Base-by-base conservation (phyloP, 495 filamentous ascomycete genomes). In the Xylaria nigripes region DNA sequence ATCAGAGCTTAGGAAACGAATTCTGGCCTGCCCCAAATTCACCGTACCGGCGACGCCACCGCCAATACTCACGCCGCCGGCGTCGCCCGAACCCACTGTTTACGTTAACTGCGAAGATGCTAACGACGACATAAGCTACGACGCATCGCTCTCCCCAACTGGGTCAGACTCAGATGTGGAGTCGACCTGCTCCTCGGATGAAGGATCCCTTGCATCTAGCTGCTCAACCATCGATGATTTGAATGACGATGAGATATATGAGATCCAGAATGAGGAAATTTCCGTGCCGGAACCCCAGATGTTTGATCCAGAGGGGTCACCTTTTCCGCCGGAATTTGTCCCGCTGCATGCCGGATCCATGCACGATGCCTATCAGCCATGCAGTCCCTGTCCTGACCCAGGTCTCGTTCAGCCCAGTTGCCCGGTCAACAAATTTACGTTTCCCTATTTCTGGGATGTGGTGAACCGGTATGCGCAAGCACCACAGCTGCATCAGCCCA, bases 1-100 rank as follows among this genome's bases (percentile, higher is more conserved):
- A 60, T 75, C 81, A 56, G 89, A 96, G 71, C 78, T 97, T 29
- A 80, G 87, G 65, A 75, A 77, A 50, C 70, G 86, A 62, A 94
- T 98, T 63, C 60, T 86, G 53, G 74, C 82, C 47, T 97, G 92
- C 72, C 76, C 81, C 24, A 73, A 75, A 56, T 88, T 98, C 66
- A 93, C 93, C 58, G 69, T 74, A 42, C 63, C 59, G 36, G 27
- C 61, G 43, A 48, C 54, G 8, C 50, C 58, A 5, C 50, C 68
- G 24, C 45, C 61, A 10, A 41, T 68, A 58, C 59, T 67, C 25
- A 58, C 68, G 6, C 68, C 68, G 44, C 70, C 71, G 45, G 63
- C 60, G 23, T 74, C 72, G 38, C 68, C 68, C 48, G 67, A 71
- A 54, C 67, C 66, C 9, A 62, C 62, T 45, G 60, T 63, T 59